Evolutionary conservation across 116 monocot genomes (phyloP).

Genomic region (Papilionanthe hybrid): DNA sequence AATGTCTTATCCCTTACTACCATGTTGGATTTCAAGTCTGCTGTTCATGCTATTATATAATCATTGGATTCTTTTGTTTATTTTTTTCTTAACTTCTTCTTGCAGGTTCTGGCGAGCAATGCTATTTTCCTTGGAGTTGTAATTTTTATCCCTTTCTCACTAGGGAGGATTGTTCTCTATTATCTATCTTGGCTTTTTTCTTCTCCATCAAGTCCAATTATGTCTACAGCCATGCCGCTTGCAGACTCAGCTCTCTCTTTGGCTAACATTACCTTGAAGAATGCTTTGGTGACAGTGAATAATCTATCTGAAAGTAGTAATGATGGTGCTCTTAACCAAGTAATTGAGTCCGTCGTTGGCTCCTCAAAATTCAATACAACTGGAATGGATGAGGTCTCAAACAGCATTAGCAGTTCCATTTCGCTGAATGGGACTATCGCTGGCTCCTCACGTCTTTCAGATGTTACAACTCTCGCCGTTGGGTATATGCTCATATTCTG

Average conservation of each 20-base stretch:
- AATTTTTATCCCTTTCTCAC: slow-evolving; percentile 85
- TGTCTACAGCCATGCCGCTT: slow-evolving; percentile 59
- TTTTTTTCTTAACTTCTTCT: background rate
- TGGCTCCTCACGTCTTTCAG: slow-evolving; percentile 73
- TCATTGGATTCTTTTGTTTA: background rate
- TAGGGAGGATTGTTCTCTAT: slow-evolving; percentile 78
- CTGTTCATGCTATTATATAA: background rate
- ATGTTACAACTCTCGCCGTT: slow-evolving; percentile 81
- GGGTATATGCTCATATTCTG: slow-evolving; percentile 81
- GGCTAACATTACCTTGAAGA: slow-evolving; percentile 78
- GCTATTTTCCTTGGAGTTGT: slow-evolving; percentile 91
- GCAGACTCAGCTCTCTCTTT: slow-evolving; percentile 68
- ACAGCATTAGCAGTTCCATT: slow-evolving; percentile 20
- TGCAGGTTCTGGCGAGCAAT: slow-evolving; percentile 95
- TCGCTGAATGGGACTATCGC: slow-evolving; percentile 31
- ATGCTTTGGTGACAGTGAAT: slow-evolving; percentile 61
- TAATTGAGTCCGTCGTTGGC: slow-evolving; percentile 40
- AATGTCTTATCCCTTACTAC: background rate
- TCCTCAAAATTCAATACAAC: slow-evolving; percentile 53
- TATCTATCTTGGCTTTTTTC: slow-evolving; percentile 81
- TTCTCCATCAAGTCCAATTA: slow-evolving; percentile 59
- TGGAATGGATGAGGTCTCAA: slow-evolving; percentile 26
- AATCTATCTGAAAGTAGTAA: slow-evolving; percentile 53
- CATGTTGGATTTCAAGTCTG: background rate
- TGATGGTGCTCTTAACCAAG: slow-evolving; percentile 43